Evolutionary conservation across 345 rosid species (phyloP).

Genomic region (Euphorbia lathyris): DNA sequence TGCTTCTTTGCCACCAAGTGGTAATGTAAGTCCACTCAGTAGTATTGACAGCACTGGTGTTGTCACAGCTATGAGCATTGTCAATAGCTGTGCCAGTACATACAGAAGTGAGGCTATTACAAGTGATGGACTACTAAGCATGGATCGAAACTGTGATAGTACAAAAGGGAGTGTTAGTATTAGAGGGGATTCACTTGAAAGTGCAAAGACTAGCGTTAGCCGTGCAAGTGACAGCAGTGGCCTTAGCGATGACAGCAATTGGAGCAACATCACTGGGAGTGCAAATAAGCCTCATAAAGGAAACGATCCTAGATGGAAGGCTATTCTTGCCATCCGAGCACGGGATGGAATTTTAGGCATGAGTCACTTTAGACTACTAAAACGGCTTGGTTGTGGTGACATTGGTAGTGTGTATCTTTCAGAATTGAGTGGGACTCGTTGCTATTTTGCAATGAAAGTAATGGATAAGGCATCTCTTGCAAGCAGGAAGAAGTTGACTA

Average conservation of each 20-base stretch:
- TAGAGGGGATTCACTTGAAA: conserved; percentile 77
- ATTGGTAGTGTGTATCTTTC: conserved; percentile 98
- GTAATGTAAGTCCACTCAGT: conserved; percentile 81
- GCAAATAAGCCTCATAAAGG: conserved; percentile 97
- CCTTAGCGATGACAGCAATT: conserved; percentile 88
- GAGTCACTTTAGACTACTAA: conserved; percentile 90
- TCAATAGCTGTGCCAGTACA: conserved; percentile 51
- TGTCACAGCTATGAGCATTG: conserved; percentile 76
- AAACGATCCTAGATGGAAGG: conserved; percentile 97
- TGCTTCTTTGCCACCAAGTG: conserved; percentile 92
- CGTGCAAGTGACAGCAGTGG: conserved; percentile 85
- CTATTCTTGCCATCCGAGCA: conserved; percentile 75
- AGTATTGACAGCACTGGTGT: conserved; percentile 75
- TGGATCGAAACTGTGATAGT: conserved; percentile 67
- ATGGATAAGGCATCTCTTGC: conserved; percentile 99
- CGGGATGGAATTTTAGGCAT: conserved; percentile 90
- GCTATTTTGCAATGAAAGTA: conserved; percentile 94
- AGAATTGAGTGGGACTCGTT: conserved; percentile 82
- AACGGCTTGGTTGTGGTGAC: conserved; percentile 95
- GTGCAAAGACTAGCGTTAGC: conserved; percentile 77
- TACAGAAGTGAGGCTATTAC: conserved; percentile 52
- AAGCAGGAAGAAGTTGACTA: conserved; percentile 81
- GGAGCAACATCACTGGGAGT: conserved; percentile 89
- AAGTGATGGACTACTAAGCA: conserved; percentile 74
- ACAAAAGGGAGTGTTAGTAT: conserved; percentile 52